A percentile compares a stretch with the other conserved stretches of the same genome.
Evolutionary conservation across 1,284 basidiomycete genomes (phyloP).

Genomic region (Tetrapyrgos nigripes): DNA sequence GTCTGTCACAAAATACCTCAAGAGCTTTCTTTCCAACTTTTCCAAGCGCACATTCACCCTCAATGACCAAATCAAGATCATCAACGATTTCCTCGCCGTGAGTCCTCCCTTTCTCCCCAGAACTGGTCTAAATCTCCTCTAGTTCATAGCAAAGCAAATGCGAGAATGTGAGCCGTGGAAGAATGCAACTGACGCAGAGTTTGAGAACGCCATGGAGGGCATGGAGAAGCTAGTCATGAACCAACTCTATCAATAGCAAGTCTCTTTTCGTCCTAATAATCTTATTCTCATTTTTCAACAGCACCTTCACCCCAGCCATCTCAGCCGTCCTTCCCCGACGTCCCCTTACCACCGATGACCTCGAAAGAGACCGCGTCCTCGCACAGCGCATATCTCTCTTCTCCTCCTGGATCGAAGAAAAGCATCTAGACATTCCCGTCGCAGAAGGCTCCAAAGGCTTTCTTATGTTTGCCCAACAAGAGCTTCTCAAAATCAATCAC

Average conservation of each 20-base stretch:
- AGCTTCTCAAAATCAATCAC: conserved; percentile 96
- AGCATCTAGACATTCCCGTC: conserved; percentile 87
- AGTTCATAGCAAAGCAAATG: conserved; percentile 93
- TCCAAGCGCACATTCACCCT: conserved; percentile 88
- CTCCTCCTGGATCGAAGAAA: conserved; percentile 85
- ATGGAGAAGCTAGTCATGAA: conserved; percentile 99
- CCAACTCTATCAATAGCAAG: conserved; percentile 90
- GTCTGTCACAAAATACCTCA: conserved; percentile 88
- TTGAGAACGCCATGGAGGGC: conserved; percentile 96
- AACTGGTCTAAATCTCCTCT: conserved; percentile 7
- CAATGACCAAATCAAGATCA: conserved; percentile 91
- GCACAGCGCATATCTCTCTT: conserved; percentile 93
- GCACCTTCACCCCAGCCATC: conserved; percentile 90
- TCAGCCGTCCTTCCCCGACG: conserved; percentile 65
- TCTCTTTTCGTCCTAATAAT: conserved; percentile 20
- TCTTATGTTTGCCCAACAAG: conserved; percentile 93
- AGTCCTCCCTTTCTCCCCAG: conserved; percentile 35
- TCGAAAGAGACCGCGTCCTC: conserved; percentile 92
- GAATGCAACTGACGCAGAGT: conserved; percentile 79
- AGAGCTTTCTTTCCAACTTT: conserved; percentile 93
- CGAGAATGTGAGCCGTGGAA: conserved; percentile 85
- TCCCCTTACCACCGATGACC: conserved; percentile 92
- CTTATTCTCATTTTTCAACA: conserved; percentile 36
- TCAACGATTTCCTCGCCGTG: conserved; percentile 90
- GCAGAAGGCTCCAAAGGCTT: conserved; percentile 81